Evolutionary conservation across 2,329 filamentous ascomycete genomes (phyloP).

Genomic region (Fusarium clavum): DNA sequence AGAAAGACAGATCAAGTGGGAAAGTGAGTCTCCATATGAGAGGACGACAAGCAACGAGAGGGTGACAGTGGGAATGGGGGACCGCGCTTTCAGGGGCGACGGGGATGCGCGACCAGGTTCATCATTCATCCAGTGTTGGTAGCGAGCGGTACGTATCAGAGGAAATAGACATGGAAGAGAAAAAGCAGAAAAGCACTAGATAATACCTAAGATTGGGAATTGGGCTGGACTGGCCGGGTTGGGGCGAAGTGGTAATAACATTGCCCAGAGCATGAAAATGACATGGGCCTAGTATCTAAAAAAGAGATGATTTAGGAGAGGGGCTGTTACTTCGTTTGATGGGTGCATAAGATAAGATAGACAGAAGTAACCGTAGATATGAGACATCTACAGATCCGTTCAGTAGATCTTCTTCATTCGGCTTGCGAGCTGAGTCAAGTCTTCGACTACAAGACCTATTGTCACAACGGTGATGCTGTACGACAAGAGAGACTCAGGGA

Average conservation of each 20-base stretch:
- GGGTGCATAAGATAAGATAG: constrained; percentile 17
- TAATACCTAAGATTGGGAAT: constrained; percentile 34
- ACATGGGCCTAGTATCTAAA: constrained; percentile 20
- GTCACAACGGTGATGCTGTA: constrained; percentile 11
- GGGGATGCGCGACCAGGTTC: constrained; percentile 41
- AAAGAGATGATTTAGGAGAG: constrained; percentile 17
- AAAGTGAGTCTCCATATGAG: constrained; percentile 24
- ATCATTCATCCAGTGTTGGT: constrained; percentile 19
- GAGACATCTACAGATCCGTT: constrained; percentile 7
- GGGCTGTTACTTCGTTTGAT: constrained; percentile 9
- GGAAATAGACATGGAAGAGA: neutral
- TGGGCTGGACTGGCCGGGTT: constrained; percentile 28
- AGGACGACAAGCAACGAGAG: constrained; percentile 35
- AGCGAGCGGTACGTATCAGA: constrained; percentile 18
- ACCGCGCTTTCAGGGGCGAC: constrained; percentile 39
- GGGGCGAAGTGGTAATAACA: constrained; percentile 18
- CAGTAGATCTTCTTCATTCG: neutral
- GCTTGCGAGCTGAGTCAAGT: constrained; percentile 1
- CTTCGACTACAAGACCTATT: constrained; percentile 1
- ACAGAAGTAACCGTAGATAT: constrained; percentile 12
- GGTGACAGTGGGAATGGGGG: constrained; percentile 41
- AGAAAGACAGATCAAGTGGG: constrained; percentile 27
- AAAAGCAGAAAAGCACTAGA: constrained; percentile 28
- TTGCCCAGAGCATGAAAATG: constrained; percentile 28
- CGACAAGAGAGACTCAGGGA: constrained; percentile 17